phyloP scores from a whole-genome alignment of 2,329 filamentous ascomycete genomes.

The Colletotrichum sidae region DNA sequence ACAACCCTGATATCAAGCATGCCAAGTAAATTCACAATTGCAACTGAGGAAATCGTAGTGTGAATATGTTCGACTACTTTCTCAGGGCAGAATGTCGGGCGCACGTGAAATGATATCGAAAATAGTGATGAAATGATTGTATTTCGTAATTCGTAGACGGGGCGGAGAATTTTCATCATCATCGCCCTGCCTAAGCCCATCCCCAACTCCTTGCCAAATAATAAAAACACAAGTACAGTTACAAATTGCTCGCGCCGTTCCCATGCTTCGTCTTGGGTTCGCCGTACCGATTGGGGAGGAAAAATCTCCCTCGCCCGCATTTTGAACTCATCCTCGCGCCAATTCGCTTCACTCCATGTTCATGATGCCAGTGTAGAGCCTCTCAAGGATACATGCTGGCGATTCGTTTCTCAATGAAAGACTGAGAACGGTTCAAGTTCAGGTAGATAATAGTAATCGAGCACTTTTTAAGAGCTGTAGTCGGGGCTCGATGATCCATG shows the following conservation, averaged over 20 bases:
- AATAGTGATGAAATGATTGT: too few relatives aligned
- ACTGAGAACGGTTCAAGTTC: too few relatives aligned
- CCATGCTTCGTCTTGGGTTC: not conserved
- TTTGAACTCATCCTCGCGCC: not conserved
- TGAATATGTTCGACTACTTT: too few relatives aligned
- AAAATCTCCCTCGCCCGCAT: not conserved
- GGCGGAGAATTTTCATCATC: not conserved
- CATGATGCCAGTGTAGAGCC: not conserved
- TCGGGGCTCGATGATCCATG: constrained; percentile 43
- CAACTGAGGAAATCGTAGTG: too few relatives aligned
- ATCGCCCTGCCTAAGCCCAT: not conserved
- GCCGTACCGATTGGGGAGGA: constrained; percentile 1
- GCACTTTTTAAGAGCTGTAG: constrained; percentile 19
- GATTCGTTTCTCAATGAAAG: not conserved
- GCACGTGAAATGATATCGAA: too few relatives aligned
- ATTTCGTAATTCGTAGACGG: constrained; percentile 3
- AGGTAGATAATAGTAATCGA: not conserved
- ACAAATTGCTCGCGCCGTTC: not conserved
- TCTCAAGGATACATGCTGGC: not conserved
- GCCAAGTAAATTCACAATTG: too few relatives aligned
- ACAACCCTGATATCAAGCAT: too few relatives aligned
- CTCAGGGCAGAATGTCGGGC: too few relatives aligned
- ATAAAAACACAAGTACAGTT: not conserved
- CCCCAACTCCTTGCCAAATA: constrained; percentile 16
- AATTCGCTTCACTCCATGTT: not conserved